Base-by-base conservation (phyloP, 2,329 filamentous ascomycete genomes). In the Phialocephala subalpina region DNA sequence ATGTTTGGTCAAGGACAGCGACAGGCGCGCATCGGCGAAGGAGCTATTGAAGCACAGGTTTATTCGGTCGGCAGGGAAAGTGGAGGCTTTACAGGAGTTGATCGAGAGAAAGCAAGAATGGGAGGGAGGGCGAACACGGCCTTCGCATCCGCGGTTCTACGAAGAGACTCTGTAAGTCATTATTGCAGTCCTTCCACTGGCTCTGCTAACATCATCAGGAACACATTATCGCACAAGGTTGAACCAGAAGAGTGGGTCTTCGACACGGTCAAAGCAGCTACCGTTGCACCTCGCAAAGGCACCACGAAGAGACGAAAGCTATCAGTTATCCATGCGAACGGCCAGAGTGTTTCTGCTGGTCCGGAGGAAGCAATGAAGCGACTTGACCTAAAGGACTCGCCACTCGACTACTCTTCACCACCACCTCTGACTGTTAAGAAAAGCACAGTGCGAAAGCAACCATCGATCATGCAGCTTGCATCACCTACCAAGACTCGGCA, bases 231-330 rank as follows among this genome's bases (percentile, higher is more conserved):
- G 2, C 84, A 87, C 1, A 88, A 83, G 70, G 83, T 87, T 42
- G 90, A 94, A 5, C 84, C 92, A 18, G 93, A 97, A 69, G 94
- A 92, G 70, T 98, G 95, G 95, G 91, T 97, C 1, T 98, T 98
- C 76, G 95, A 97, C 75, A 98, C 95, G 0, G 89, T 98, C 75
- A 96, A 92, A 78, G 86, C 87, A 12, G 79, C 83, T 8, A 93
- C 92, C 0, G 82, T 90, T 36, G 84, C 82, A 3, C 83, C 87
- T 27, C 71, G 82, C 65, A 82, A 86, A 72, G 87, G 85, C 45
- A 79, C 82, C 0, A 80, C 83, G 62, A 86, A 82, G 73, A 79
- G 82, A 57, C 82, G 86, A 61, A 87, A 87, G 66, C 82, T 86
- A 4, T 88, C 86, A 0, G 84, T 85, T 6, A 83, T 87, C 42